Evolutionary conservation across 2,329 filamentous ascomycete species (phyloP), one percentile per base, ranked within the genome.

Genomic region (Helminthosporium solani): DNA sequence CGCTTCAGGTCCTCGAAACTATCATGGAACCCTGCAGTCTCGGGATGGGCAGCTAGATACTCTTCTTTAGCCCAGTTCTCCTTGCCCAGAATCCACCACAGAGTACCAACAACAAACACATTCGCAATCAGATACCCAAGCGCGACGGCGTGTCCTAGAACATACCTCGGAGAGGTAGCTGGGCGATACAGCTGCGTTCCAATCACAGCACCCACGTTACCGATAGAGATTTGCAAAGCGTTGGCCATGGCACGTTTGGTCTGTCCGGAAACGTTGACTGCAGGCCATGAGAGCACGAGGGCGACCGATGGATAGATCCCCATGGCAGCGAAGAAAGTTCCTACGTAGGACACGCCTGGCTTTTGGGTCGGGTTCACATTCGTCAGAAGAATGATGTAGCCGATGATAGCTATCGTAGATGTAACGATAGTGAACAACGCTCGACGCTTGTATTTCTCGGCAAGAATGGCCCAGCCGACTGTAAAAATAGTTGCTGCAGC

Each of bases 241-340:
- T 77, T 73, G 1, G 74, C 72, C 23, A 76, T 73, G 3, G 77
- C 72, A 34, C 75, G 74, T 59, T 81, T 81, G 52, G 76, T 79
- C 45, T 76, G 73, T 1, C 78, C 78, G 0, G 74, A 73, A 1
- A 80, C 60, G 47, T 81, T 81, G 63, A 80, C 80, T 8, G 72
- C 64, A 1, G 80, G 71, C 78, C 77, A 80, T 2, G 70, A 72
- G 14, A 80, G 60, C 11, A 68, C 64, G 12, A 71, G 57, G 0
- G 70, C 68, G 4, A 70, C 68, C 1, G 64, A 66, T 2, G 68
- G 67, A 42, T 73, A 73, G 39, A 72, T 70, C 8, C 68, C 70
- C 8, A 65, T 54, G 9, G 68, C 68, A 2, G 69, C 69, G 36
- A 72, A 59, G 42, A 72, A 71, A 2, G 62, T 66, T 0, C 70